Evolutionary conservation across 495 filamentous ascomycete genomes (phyloP), one percentile per base, ranked within the genome.

Genomic region (Wilcoxina mikolae): DNA sequence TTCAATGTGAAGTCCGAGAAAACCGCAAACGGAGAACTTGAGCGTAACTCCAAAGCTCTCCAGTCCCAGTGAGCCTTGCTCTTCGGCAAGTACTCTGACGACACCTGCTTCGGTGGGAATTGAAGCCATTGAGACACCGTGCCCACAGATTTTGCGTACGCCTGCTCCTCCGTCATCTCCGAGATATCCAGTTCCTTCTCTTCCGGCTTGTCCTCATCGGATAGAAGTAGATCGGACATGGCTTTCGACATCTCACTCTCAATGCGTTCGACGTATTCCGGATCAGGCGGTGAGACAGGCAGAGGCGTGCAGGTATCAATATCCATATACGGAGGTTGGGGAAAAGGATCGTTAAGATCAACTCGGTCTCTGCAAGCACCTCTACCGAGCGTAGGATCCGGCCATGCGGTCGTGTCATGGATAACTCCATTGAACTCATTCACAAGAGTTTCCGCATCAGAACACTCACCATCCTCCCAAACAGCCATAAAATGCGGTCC

Each of bases 31-130:
- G n/a, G n/a, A n/a, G n/a, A n/a, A n/a, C n/a, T n/a, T n/a, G n/a
- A n/a, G n/a, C n/a, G 24, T 25, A 29, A 15, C 22, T 27, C 24
- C 24, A 29, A 27, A 10, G 46, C 27, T 23, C 29, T 52, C 49
- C 49, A 52, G 39, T 52, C 49, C 27, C 28, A 38, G 15, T 41
- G 33, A 12, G 35, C 18, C 20, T 26, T 20, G 33, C 12, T 26
- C 27, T 41, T 27, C 9, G 49, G 49, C 12, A 52, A 26, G 24
- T 38, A 52, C 49, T 52, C 49, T 1, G 12, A n/a, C 12, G 49
- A 12, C 17, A 52, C 49, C 49, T 52, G 49, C 11, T 20, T n/a
- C 2, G 49, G 49, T n/a, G 49, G 49, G 5, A 17, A 52, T 15
- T 23, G 26, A n/a, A 20, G 12, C 49, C 31, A 52, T 4, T 52